Percentiles rank a stretch among this genome's conserved stretches.
Conservation (phyloP, 345 rosid genomes). For the Theobroma cacao region DNA sequence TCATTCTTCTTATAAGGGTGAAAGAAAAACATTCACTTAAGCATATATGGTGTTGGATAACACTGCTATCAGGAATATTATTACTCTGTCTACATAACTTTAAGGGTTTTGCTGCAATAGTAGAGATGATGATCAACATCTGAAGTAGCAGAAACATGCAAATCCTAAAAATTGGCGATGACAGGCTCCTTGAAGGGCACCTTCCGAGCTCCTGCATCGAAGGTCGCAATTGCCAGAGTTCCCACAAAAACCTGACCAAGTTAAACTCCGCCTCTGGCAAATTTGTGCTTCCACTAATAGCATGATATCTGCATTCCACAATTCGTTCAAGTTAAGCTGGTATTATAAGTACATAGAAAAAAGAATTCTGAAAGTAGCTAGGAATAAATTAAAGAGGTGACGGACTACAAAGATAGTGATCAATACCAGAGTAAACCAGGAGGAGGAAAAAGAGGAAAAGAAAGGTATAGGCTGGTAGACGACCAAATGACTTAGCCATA, state of each 20-base stretch:
- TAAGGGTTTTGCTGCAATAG: no score
- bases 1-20: no score
- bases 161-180: neutral
- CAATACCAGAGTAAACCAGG: slow-evolving; percentile 5
- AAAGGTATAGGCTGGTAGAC: neutral
- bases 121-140: neutral
- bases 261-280: neutral
- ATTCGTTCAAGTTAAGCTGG: neutral
- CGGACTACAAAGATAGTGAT: no score
- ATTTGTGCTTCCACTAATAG: neutral
- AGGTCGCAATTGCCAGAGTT: neutral
- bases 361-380: no score
- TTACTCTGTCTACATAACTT: no score
- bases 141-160: neutral
- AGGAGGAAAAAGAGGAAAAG: slow-evolving; percentile 1
- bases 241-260: neutral
- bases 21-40: no score
- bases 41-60: no score
- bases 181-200: neutral
- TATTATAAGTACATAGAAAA: no score
- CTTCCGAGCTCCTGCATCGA: neutral
- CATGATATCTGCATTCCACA: neutral
- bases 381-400: no score
- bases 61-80: no score
- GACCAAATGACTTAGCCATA: neutral